phyloP scores from a whole-genome alignment of 176 grass and related monocot species.

The Musa itinerans region DNA sequence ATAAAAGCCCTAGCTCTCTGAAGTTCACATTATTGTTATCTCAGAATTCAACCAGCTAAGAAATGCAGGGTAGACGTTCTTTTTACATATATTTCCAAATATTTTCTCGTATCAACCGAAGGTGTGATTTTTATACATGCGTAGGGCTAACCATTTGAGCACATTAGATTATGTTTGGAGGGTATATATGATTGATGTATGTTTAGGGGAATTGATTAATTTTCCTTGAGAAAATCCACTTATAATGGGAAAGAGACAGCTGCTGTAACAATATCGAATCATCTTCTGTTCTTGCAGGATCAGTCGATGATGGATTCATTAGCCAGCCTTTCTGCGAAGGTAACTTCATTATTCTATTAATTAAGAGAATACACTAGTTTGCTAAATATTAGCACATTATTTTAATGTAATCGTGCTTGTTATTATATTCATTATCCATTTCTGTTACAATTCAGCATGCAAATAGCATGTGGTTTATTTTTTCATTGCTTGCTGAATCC shows the following conservation, averaged over 20 bases:
- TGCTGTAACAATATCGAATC: not conserved
- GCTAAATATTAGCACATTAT: too few species aligned
- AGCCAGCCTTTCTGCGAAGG: not conserved
- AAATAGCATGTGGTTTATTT: too few species aligned
- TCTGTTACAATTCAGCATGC: too few species aligned
- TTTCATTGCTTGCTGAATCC: too few species aligned
- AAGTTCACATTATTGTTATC: not conserved
- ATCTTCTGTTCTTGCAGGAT: not conserved
- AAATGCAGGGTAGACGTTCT: too few species aligned
- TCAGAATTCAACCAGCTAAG: not conserved
- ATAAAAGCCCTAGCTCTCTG: too few species aligned
- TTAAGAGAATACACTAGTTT: too few species aligned
- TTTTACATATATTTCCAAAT: not conserved
- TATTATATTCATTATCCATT: too few species aligned
- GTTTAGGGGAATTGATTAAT: too few species aligned
- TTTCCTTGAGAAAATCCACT: too few species aligned
- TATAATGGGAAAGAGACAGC: too few species aligned
- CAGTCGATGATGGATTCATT: not conserved
- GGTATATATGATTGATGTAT: not conserved
- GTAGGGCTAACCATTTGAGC: not conserved
- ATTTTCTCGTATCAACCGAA: not conserved
- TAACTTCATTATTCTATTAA: not conserved
- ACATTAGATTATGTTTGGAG: not conserved
- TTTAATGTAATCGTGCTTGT: too few species aligned
- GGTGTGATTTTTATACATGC: not conserved